Evolutionary conservation across 768 basidiomycete genomes (phyloP).

Genomic region (Coprinopsis sp.): DNA sequence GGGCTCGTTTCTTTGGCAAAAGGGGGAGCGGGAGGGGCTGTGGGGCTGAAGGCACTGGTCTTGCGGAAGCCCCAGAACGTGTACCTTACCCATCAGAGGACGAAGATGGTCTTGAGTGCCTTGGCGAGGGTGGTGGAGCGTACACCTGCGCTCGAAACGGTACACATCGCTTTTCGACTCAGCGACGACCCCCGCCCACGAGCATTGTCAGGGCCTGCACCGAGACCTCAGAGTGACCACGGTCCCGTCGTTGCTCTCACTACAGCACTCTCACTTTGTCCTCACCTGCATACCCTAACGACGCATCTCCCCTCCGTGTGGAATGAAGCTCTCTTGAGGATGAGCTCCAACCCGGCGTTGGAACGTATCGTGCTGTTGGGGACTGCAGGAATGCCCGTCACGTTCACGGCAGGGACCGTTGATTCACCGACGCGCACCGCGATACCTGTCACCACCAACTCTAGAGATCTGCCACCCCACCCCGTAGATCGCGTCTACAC

Average conservation of each 20-base stretch:
- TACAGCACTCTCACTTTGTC: slow-evolving; percentile 34
- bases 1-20: slow-evolving; percentile 24
- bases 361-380: slow-evolving; percentile 39
- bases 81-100: slow-evolving; percentile 52
- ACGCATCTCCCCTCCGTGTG: slow-evolving; percentile 56
- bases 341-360: slow-evolving; percentile 45
- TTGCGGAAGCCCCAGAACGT: slow-evolving; percentile 47
- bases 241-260: slow-evolving; percentile 32
- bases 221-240: slow-evolving; percentile 11
- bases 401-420: slow-evolving; percentile 6
- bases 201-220: slow-evolving; percentile 12
- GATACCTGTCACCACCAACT: not conserved
- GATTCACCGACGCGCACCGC: slow-evolving; percentile 12
- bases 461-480: slow-evolving; percentile 3
- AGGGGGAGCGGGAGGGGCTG: not conserved
- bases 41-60: slow-evolving; percentile 39
- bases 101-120: slow-evolving; percentile 39
- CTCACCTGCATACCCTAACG: slow-evolving; percentile 41
- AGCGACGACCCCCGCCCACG: slow-evolving; percentile 37
- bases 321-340: slow-evolving; percentile 48
- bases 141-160: slow-evolving; percentile 45
- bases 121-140: slow-evolving; percentile 39
- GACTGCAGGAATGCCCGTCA: slow-evolving; percentile 12
- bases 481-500: slow-evolving; percentile 10
- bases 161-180: slow-evolving; percentile 52